These are phyloP conservation scores for Macadamia tetraphylla DNA, from an alignment of 164 flowering plant species.

Conservation along the genomic window DNA sequence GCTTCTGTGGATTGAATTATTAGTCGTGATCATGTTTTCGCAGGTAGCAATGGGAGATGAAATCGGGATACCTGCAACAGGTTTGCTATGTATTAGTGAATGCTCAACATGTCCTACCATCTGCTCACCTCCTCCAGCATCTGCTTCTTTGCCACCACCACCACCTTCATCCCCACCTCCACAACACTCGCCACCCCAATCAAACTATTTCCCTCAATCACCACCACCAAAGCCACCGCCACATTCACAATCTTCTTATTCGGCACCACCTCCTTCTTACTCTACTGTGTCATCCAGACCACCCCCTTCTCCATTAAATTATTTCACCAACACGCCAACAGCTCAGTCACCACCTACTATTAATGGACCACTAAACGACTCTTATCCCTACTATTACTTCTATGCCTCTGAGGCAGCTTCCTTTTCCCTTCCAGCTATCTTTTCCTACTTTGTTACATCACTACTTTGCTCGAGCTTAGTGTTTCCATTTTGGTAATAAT, in stretches of 20 bases:
- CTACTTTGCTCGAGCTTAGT: slow-evolving; percentile 11
- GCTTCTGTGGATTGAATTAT: slow-evolving; percentile 11
- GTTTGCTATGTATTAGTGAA: slow-evolving; percentile 53
- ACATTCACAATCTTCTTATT: neutral
- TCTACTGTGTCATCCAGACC: no score
- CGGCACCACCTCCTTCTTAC: no score
- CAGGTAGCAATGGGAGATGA: slow-evolving; percentile 19
- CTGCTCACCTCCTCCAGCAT: slow-evolving; percentile 52
- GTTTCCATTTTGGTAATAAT: slow-evolving; percentile 14
- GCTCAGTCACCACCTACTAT: slow-evolving; percentile 4
- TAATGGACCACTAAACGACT: slow-evolving; percentile 14
- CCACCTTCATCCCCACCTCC: slow-evolving; percentile 15
- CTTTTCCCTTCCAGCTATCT: slow-evolving; percentile 7
- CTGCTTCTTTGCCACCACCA: slow-evolving; percentile 8
- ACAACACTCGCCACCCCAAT: slow-evolving; percentile 10
- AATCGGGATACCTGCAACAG: slow-evolving; percentile 17
- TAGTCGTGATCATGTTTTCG: slow-evolving; percentile 10
- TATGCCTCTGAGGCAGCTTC: slow-evolving; percentile 28
- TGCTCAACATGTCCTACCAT: slow-evolving; percentile 52
- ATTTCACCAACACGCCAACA: no score
- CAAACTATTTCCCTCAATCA: slow-evolving; percentile 4
- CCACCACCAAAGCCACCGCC: slow-evolving; percentile 12
- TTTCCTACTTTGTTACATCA: slow-evolving; percentile 2
- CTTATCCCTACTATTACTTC: slow-evolving; percentile 45
- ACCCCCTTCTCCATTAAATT: no score